Evolutionary conservation across 495 filamentous ascomycete genomes (phyloP).

Genomic region (Aspergillus asperescens): DNA sequence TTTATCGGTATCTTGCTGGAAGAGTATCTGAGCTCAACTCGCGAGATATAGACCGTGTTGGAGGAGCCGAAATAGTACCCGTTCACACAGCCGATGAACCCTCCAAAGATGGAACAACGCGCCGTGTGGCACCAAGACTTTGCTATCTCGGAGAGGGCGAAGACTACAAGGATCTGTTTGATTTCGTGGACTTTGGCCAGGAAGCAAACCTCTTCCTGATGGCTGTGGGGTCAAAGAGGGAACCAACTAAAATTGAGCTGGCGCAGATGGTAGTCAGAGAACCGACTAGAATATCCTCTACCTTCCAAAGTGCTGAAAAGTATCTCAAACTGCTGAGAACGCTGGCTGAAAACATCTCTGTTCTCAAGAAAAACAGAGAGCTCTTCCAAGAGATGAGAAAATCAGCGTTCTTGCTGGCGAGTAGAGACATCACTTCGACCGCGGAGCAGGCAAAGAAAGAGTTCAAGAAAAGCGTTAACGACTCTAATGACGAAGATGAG

Average conservation of each 20-base stretch:
- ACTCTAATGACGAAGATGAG: slow-evolving; percentile 51
- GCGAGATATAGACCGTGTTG: slow-evolving; percentile 53
- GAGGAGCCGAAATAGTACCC: slow-evolving; percentile 65
- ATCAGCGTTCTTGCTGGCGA: slow-evolving; percentile 74
- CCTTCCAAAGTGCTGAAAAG: slow-evolving; percentile 73
- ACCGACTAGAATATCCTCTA: slow-evolving; percentile 70
- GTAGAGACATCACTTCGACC: slow-evolving; percentile 57
- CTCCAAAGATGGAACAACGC: slow-evolving; percentile 32
- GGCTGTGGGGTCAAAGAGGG: slow-evolving; percentile 79
- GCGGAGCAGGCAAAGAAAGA: slow-evolving; percentile 16
- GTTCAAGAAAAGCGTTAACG: slow-evolving; percentile 20
- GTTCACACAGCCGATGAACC: slow-evolving; percentile 41
- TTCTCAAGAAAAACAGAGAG: slow-evolving; percentile 69
- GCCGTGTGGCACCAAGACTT: slow-evolving; percentile 55
- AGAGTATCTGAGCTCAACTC: slow-evolving; percentile 65
- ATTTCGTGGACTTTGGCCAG: slow-evolving; percentile 89
- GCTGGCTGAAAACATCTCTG: slow-evolving; percentile 62
- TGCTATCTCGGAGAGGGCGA: slow-evolving; percentile 76
- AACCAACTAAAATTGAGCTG: slow-evolving; percentile 81
- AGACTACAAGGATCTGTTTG: slow-evolving; percentile 82
- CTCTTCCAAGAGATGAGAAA: slow-evolving; percentile 69
- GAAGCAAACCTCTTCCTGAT: slow-evolving; percentile 85
- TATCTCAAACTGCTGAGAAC: slow-evolving; percentile 76
- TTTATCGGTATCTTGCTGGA: slow-evolving; percentile 78
- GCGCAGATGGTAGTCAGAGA: slow-evolving; percentile 71